Base-by-base conservation (phyloP, 2,329 filamentous ascomycete species). In the Eutypella sp. region DNA sequence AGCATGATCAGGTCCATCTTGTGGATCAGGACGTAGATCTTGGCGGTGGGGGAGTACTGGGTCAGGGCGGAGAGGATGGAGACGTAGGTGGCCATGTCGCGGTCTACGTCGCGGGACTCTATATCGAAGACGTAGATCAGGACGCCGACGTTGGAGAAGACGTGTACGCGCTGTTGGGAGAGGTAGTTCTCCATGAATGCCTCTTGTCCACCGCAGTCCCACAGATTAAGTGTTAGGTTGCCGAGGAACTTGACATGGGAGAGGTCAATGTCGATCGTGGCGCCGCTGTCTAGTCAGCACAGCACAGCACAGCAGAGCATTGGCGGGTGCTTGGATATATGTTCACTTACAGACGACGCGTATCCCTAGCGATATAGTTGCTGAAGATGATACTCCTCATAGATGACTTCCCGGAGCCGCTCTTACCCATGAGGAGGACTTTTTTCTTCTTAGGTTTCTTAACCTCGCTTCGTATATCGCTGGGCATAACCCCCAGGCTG, bases 51-150 rank as follows among this genome's bases (percentile, higher is more conserved):
- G 40, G 88, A 95, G 75, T 84, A 95, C 69, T 97, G 91, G 45
- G 85, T 79, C 33, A 99, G 77, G 1, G 93, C 93, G 41, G 85
- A 82, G 57, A 97, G 89, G 64, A 97, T 93, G 55, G 88, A 86
- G 43, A 85, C 83, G 73, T 97, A 99, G 47, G 90, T 96, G 47
- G 92, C 83, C 43, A 97, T 81, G 65, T 99, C 93, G 58, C 89
- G 86, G 51, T 93, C 88, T 58, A 96, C 89, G 66, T 97, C 93
- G 63, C 90, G 86, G 16, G 89, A 95, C 67, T 97, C 93, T 56
- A 97, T 95, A 66, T 99, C 93, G 70, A 99, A 99, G 67, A 99
- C 93, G 73, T 99, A 99, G 68, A 99, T 97, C 47, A 99, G 81
- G 42, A 97, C 93, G 42, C 91, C 92, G 50, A 96, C 93, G 65